A percentile compares a stretch with the other conserved stretches of the same genome.
Conservation (phyloP, 345 rosid species). For the Lumnitzera littorea region DNA sequence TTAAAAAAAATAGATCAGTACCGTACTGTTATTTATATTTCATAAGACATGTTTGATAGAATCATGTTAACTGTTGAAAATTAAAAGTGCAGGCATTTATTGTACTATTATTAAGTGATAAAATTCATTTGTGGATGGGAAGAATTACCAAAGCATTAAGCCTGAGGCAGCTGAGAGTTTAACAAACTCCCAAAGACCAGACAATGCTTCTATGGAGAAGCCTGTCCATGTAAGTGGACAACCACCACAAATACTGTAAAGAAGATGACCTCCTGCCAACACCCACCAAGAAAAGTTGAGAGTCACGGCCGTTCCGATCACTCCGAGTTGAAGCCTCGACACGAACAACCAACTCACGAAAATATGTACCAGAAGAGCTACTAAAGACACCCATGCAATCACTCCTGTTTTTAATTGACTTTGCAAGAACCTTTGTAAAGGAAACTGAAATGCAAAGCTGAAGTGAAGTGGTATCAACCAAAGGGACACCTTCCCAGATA, state of each 20-base stretch:
- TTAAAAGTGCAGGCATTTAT: no score
- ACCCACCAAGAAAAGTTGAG: constrained; percentile 70
- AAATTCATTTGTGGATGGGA: background rate
- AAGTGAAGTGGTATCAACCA: constrained; percentile 69
- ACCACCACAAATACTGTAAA: constrained; percentile 43
- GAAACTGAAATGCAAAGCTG: constrained; percentile 66
- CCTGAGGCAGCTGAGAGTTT: constrained; percentile 83
- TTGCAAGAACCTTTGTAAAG: constrained; percentile 69
- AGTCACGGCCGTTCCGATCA: constrained; percentile 48
- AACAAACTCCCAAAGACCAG: constrained; percentile 64
- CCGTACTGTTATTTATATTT: no score
- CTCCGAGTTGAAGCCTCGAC: constrained; percentile 37
- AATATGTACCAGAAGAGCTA: constrained; percentile 45
- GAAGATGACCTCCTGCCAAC: constrained; percentile 29
- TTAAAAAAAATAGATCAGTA: no score
- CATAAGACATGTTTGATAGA: no score
- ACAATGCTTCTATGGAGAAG: constrained; percentile 64
- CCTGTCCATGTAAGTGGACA: constrained; percentile 81
- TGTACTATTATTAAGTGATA: no score
- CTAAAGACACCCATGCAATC: constrained; percentile 44
- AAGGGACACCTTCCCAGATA: constrained; percentile 39
- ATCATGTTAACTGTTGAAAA: no score
- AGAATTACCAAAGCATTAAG: constrained; percentile 59
- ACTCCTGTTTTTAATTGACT: constrained; percentile 54
- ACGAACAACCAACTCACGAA: constrained; percentile 60